Conservation (phyloP, 2,329 filamentous ascomycete genomes). For the Neofusicoccum cordaticola region DNA sequence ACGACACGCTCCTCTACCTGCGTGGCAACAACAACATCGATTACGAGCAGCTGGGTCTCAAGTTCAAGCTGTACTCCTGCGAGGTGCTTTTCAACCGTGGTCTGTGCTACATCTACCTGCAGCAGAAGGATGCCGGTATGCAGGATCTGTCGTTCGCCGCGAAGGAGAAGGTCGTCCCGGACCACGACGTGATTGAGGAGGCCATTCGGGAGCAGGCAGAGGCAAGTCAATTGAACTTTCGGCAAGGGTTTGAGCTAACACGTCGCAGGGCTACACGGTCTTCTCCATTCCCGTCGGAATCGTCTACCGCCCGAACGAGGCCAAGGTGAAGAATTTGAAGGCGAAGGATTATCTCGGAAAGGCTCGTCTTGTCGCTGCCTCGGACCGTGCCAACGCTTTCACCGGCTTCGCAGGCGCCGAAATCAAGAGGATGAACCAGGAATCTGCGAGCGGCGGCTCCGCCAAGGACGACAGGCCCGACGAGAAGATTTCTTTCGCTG, state of each 20-base stretch:
- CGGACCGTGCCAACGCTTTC: conserved; percentile 75
- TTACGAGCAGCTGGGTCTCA: conserved; percentile 90
- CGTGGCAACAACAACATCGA: conserved; percentile 97
- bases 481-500: conserved; percentile 86
- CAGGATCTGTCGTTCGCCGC: conserved; percentile 86
- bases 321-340: conserved; percentile 97
- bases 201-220: conserved; percentile 91
- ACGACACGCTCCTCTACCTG: conserved; percentile 91
- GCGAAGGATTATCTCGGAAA: conserved; percentile 97
- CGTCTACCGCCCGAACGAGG: conserved; percentile 91
- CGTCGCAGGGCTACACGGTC: conserved; percentile 81
- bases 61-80: conserved; percentile 96
- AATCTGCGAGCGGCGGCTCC: conserved; percentile 31
- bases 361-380: conserved; percentile 86
- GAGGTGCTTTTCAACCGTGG: conserved; percentile 97
- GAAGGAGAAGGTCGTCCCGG: conserved; percentile 93
- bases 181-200: conserved; percentile 97
- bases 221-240: conserved; percentile 48
- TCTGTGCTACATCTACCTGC: conserved; percentile 94
- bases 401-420: conserved; percentile 79
- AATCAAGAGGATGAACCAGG: conserved; percentile 64
- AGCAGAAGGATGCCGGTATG: conserved; percentile 86
- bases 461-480: conserved; percentile 75
- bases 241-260: conserved; percentile 25
- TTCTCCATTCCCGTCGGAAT: conserved; percentile 97